Base-by-base conservation (phyloP, 2,329 filamentous ascomycete species). In the Emergomyces pasteurianus region DNA sequence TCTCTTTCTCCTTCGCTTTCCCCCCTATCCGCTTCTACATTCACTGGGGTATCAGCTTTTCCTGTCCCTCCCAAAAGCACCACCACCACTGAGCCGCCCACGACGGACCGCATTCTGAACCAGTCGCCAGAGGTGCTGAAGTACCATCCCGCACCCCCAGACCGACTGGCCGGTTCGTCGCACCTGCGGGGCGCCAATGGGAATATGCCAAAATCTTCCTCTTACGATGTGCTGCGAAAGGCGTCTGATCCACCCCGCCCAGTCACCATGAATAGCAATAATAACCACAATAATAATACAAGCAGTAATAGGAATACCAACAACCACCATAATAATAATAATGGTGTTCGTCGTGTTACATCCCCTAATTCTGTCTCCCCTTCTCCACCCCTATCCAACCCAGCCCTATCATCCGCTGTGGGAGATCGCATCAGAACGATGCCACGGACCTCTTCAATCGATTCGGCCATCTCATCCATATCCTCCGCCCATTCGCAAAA, bases 381-480 rank as follows among this genome's bases (percentile, higher is more conserved):
- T 18, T 65, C 67, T 38, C 66, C 65, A 60, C 70, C 70, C 10
- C 63, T 65, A 34, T 55, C 52, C 52, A 65, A 66, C 62, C 50
- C 61, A 26, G 55, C 58, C 58, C 31, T 62, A 47, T 55, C 60
- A 34, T 56, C 63, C 38, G 50, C 59, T 18, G 59, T 62, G 54
- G 55, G 59, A n/a, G 55, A 63, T 34, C 40, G 63, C 54, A 60
- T 43, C 46, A 54, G 68, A 67, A 56, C 65, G 56, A 75, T 79
- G 67, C 84, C 86, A 60, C 85, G 92, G 68, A 95, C 88, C 60
- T 88, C 89, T 3, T 96, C 92, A 12, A 92, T 96, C 69, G 92
- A 97, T 73, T 96, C 92, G 12, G 88, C 89, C n/a, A 87, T 95
- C 54, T 96, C 92, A 1, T 83, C 84, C 10, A 80, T 89, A 56